These are phyloP conservation scores for Salix viminalis DNA, from an alignment of 345 rosid species.

Conservation along the genomic window DNA sequence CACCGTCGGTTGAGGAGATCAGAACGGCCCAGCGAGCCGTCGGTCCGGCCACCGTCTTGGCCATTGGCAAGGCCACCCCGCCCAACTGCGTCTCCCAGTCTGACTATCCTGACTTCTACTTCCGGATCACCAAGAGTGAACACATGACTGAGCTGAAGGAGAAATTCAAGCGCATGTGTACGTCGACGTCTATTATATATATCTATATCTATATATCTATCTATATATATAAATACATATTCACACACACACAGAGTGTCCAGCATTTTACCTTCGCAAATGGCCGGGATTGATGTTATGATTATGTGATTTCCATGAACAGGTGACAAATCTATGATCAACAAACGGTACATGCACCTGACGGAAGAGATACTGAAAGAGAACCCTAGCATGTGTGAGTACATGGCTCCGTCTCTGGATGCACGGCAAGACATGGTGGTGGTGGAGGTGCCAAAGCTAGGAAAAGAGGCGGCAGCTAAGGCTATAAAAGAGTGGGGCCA, in stretches of 20 bases:
- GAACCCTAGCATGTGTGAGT: conserved; percentile 5
- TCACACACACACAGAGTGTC: too few species aligned
- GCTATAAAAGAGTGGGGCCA: conserved; percentile 24
- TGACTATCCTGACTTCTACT: conserved; percentile 20
- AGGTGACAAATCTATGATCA: conserved; percentile 23
- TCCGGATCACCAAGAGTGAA: conserved; percentile 17
- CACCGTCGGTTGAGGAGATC: conserved; percentile 10
- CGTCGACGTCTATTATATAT: not conserved
- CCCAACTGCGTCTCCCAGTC: conserved; percentile 12
- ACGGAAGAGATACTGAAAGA: conserved; percentile 11
- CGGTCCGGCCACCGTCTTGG: conserved; percentile 18
- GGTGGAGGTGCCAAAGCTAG: conserved; percentile 19
- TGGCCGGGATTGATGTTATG: not conserved
- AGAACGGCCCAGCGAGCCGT: conserved; percentile 15
- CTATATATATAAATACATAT: too few species aligned
- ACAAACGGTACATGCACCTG: conserved; percentile 15
- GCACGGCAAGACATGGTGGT: conserved; percentile 23
- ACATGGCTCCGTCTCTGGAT: conserved; percentile 19
- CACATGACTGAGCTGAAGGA: conserved; percentile 21
- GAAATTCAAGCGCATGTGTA: conserved; percentile 23
- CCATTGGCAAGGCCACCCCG: conserved; percentile 25
- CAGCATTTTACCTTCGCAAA: not conserved
- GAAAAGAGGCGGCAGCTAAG: conserved; percentile 18
- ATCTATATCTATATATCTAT: too few species aligned
- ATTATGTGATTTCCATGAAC: not conserved